Conservation (phyloP, 768 basidiomycete species). For the Lentinula aciculospora region DNA sequence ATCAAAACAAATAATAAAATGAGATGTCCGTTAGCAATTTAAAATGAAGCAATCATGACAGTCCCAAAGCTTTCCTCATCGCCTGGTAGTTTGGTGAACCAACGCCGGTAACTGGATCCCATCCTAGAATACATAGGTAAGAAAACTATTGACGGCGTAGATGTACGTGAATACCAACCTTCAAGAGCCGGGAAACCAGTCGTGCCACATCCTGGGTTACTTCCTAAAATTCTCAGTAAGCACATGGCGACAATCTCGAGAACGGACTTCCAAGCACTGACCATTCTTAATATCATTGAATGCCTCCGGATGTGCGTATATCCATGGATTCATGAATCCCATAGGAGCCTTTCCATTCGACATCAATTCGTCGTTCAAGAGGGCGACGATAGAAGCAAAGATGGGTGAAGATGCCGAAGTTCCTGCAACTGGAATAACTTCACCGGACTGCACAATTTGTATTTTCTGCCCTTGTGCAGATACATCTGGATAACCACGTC, state of each 20-base stretch:
- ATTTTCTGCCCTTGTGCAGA: constrained; percentile 16
- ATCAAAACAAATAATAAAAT: too few relatives aligned
- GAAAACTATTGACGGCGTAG: constrained; percentile 12
- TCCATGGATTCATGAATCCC: constrained; percentile 54
- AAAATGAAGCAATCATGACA: background rate
- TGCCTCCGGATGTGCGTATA: constrained; percentile 36
- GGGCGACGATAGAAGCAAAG: constrained; percentile 50
- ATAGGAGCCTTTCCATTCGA: constrained; percentile 38
- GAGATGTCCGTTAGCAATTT: too few relatives aligned
- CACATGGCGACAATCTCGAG: background rate
- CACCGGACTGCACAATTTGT: constrained; percentile 51
- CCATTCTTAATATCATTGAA: constrained; percentile 49
- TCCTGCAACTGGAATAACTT: constrained; percentile 36
- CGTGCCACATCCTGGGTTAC: constrained; percentile 3
- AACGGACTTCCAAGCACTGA: background rate
- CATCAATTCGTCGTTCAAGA: constrained; percentile 58
- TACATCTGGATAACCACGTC: constrained; percentile 10
- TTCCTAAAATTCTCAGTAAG: background rate
- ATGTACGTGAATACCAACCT: constrained; percentile 27
- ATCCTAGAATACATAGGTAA: constrained; percentile 27
- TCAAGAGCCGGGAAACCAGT: constrained; percentile 21
- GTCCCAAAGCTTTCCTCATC: constrained; percentile 3
- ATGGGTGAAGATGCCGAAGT: constrained; percentile 57
- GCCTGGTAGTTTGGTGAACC: constrained; percentile 35
- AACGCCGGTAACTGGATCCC: constrained; percentile 45